phyloP scores from a whole-genome alignment of 2,329 filamentous ascomycete species.

The Tympanopsis confertula region DNA sequence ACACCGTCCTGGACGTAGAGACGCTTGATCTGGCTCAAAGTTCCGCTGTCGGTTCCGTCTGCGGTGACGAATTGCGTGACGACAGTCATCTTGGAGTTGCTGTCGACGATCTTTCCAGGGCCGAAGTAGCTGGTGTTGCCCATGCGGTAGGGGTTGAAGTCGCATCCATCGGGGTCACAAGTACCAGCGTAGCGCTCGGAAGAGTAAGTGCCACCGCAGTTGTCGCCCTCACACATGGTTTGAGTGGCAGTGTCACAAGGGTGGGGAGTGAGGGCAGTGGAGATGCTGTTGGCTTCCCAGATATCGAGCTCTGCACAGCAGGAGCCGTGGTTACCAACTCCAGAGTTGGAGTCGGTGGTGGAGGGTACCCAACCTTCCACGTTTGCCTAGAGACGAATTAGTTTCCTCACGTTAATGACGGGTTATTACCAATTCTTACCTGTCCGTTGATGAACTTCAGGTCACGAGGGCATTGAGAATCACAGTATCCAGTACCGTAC shows the following conservation, averaged over 20 bases:
- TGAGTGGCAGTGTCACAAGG: slow-evolving; percentile 41
- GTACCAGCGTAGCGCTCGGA: slow-evolving; percentile 43
- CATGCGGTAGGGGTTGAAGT: slow-evolving; percentile 60
- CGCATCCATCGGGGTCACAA: slow-evolving; percentile 60
- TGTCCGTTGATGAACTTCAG: slow-evolving; percentile 46
- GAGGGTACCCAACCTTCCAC: slow-evolving; percentile 38
- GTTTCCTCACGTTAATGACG: not conserved
- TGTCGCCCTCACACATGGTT: slow-evolving; percentile 34
- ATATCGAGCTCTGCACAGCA: slow-evolving; percentile 49
- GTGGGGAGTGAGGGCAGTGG: slow-evolving; percentile 55
- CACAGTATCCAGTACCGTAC: slow-evolving; percentile 47
- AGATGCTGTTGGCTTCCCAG: slow-evolving; percentile 59
- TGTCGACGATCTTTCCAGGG: slow-evolving; percentile 43
- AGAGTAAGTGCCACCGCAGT: slow-evolving; percentile 40
- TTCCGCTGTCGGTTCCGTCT: slow-evolving; percentile 33
- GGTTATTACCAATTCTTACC: slow-evolving; percentile 12
- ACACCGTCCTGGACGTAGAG: slow-evolving; percentile 53
- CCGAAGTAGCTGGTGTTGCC: slow-evolving; percentile 55
- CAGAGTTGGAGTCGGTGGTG: slow-evolving; percentile 38
- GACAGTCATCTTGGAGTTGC: slow-evolving; percentile 47
- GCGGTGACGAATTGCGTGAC: slow-evolving; percentile 53
- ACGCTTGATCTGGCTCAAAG: slow-evolving; percentile 48
- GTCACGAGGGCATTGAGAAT: slow-evolving; percentile 36
- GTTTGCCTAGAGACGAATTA: slow-evolving; percentile 28
- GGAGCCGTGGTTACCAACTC: slow-evolving; percentile 35